A percentile compares a stretch with the other conserved stretches of the same genome.
Evolutionary conservation across 306 rosid genomes (phyloP).

Genomic region (Quercus cerris): DNA sequence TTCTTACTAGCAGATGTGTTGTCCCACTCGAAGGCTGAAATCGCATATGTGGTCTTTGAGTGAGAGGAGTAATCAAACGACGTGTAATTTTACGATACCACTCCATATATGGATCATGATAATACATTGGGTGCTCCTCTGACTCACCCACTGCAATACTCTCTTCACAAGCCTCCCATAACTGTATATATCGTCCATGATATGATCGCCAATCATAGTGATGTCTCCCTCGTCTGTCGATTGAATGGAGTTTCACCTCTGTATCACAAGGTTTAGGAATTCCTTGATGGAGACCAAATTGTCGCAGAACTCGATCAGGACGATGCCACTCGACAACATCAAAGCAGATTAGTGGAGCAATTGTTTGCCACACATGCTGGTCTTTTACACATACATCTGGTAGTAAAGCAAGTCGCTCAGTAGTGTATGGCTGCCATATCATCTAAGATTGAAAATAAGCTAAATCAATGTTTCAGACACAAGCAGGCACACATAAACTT

Average conservation of each 20-base stretch:
- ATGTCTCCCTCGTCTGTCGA: slow-evolving; percentile 25
- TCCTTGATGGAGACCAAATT: slow-evolving; percentile 20
- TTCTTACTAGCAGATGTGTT: slow-evolving; percentile 17
- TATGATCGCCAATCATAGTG: slow-evolving; percentile 21
- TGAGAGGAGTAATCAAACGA: slow-evolving; percentile 21
- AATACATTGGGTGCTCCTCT: slow-evolving; percentile 15
- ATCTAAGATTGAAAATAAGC: not conserved
- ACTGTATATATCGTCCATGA: slow-evolving; percentile 9
- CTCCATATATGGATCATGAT: slow-evolving; percentile 25
- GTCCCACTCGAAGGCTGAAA: slow-evolving; percentile 28
- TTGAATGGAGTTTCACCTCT: slow-evolving; percentile 19
- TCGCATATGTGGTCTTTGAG: slow-evolving; percentile 25
- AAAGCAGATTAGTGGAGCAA: slow-evolving; percentile 18
- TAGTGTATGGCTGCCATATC: slow-evolving; percentile 24
- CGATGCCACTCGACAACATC: slow-evolving; percentile 24
- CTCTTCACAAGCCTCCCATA: slow-evolving; percentile 13
- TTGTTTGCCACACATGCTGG: slow-evolving; percentile 15
- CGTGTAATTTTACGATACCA: slow-evolving; percentile 25
- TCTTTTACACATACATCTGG: slow-evolving; percentile 13
- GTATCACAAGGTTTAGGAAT: slow-evolving; percentile 24
- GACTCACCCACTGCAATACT: slow-evolving; percentile 13
- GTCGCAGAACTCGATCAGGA: slow-evolving; percentile 27
- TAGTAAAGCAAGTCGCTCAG: slow-evolving; percentile 14
- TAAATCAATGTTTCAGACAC: not conserved
- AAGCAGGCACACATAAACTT: not conserved